These are phyloP conservation scores for Rhodotorula mucilaginosa DNA, from an alignment of 1,284 basidiomycete genomes.

Conservation along the genomic window DNA sequence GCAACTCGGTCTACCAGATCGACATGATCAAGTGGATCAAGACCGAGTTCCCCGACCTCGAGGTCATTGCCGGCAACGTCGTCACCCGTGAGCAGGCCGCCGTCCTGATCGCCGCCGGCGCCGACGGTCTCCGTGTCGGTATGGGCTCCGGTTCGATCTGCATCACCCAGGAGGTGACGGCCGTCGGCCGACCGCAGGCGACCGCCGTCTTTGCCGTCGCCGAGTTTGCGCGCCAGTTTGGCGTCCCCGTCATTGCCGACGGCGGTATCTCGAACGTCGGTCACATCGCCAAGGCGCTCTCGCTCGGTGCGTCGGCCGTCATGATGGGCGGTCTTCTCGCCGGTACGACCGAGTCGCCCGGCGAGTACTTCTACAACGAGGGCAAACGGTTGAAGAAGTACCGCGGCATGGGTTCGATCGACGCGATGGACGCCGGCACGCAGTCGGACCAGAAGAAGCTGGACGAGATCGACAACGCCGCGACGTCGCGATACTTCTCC, in stretches of 20 bases:
- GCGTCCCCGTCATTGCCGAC: conserved; percentile 97
- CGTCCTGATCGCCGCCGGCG: conserved; percentile 86
- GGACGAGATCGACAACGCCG: conserved; percentile 75
- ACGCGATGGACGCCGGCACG: conserved; percentile 75
- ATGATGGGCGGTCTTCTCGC: conserved; percentile 99
- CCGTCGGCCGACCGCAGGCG: conserved; percentile 96
- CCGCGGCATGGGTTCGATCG: conserved; percentile 95
- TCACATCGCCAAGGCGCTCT: conserved; percentile 94
- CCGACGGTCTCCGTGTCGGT: conserved; percentile 88
- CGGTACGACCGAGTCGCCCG: conserved; percentile 94
- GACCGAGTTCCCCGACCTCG: conserved; percentile 71
- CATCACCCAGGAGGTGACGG: conserved; percentile 99
- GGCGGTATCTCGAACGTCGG: conserved; percentile 95
- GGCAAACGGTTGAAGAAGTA: conserved; percentile 98
- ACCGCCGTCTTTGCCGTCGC: conserved; percentile 93
- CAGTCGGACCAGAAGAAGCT: conserved; percentile 55
- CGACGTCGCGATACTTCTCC: conserved; percentile 95
- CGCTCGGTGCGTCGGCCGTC: conserved; percentile 89
- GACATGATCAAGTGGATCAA: conserved; percentile 98
- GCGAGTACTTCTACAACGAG: conserved; percentile 90
- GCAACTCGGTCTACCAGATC: conserved; percentile 89
- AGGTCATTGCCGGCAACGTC: conserved; percentile 96
- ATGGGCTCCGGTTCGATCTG: conserved; percentile 99
- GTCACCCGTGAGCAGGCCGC: conserved; percentile 98
- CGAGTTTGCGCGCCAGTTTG: conserved; percentile 89